Evolutionary conservation across 352 stramenopile genomes (phyloP).

Genomic region (Globisporangium splendens): DNA sequence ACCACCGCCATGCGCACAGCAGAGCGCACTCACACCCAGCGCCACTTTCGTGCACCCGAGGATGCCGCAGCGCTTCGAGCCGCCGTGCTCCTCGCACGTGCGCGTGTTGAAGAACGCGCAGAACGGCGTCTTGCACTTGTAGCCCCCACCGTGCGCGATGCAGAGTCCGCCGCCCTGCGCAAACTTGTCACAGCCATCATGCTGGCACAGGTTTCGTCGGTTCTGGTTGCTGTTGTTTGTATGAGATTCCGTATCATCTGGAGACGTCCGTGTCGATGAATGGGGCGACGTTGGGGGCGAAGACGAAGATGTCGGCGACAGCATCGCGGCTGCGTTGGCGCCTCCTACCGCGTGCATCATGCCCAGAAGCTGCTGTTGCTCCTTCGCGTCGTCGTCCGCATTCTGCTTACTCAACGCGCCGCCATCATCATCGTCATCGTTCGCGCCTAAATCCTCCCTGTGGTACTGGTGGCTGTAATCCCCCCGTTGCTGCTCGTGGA

Average conservation of each 20-base stretch:
- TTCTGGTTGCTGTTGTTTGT: neutral
- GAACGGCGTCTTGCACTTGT: constrained; percentile 68
- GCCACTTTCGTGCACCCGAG: constrained; percentile 52
- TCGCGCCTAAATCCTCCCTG: no score
- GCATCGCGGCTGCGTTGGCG: neutral
- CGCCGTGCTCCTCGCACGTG: constrained; percentile 73
- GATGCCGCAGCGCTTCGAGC: constrained; percentile 58
- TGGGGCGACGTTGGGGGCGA: neutral
- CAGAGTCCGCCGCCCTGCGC: constrained; percentile 62
- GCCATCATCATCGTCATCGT: no score
- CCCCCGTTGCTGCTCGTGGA: constrained; percentile 1
- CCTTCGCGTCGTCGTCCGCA: constrained; percentile 1
- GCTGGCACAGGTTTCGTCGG: constrained; percentile 33
- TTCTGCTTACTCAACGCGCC: neutral
- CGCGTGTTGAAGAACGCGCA: constrained; percentile 69
- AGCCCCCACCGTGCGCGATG: constrained; percentile 60
- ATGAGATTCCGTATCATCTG: neutral
- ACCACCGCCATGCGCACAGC: constrained; percentile 65
- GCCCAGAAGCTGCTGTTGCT: constrained; percentile 9
- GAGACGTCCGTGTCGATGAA: neutral
- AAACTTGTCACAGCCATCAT: constrained; percentile 50
- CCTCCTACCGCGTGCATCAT: constrained; percentile 1
- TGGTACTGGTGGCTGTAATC: no score
- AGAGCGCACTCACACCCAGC: constrained; percentile 42
- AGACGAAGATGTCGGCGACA: constrained; percentile 5